Evolutionary conservation across 2,329 filamentous ascomycete genomes (phyloP), one percentile per base, ranked within the genome.

Genomic region (Sordariomycetes sp.): DNA sequence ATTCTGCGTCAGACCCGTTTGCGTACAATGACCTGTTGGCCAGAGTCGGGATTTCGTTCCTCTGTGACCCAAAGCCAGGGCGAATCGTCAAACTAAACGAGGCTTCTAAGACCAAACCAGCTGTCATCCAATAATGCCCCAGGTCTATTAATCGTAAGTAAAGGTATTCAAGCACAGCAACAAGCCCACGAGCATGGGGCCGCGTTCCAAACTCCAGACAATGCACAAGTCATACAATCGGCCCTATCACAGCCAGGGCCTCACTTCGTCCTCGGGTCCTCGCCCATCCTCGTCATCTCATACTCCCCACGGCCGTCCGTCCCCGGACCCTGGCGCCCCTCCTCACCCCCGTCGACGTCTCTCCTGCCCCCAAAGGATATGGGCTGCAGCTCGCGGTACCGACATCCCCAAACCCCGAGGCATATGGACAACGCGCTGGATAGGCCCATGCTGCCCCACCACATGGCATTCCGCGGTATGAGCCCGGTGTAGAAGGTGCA

Each of bases 321-420:
- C 1, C 78, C 78, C 59, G 81, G 73, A 0, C 78, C 81, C 46
- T 79, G 72, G 0, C 77, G 76, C 34, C 78, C 5, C 72, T 69
- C 61, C 79, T 78, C 5, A 77, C 80, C 64, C 76, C 73, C 59
- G 78, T 78, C 40, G 76, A 74, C n/a, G 60, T 58, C 53, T 59
- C 61, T 0, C 63, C 65, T 48, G 60, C 62, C 59, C 62, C 90
- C 90, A 68, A 97, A 97, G 60, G 83, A 87, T 65, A 97, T 95
- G 12, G 94, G 93, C 66, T 85, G 81, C 59, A 99, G 75, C 72
- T 99, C 94, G 61, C 93, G 81, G 78, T 91, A 95, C 67, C 87
- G 90, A 69, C 93, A 97, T 3, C 87, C 89, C 89, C 93, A 97
- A 43, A 95, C 87, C 3, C 90, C 92, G 1, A 94, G 76, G 53